A percentile compares a stretch with the other conserved stretches of the same genome.
Conservation (phyloP, 495 filamentous ascomycete species). For the Cercophora newfieldiana region DNA sequence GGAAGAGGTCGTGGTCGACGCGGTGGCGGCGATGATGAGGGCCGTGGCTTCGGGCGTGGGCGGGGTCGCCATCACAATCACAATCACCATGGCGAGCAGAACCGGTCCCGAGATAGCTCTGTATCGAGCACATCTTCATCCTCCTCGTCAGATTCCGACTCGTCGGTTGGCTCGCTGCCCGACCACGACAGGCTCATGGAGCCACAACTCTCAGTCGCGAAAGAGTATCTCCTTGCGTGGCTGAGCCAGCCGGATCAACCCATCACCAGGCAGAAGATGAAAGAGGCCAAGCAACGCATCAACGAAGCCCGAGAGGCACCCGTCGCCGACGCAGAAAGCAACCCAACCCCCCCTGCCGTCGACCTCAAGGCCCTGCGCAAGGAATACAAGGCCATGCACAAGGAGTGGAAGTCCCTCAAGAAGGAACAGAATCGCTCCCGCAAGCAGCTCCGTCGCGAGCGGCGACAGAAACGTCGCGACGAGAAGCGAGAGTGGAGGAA, state of each 20-base stretch:
- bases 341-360: slow-evolving; percentile 2
- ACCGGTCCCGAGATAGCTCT: slow-evolving; percentile 22
- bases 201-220: slow-evolving; percentile 41
- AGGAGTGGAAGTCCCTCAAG: slow-evolving; percentile 44
- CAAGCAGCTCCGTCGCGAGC: slow-evolving; percentile 30
- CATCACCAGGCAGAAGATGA: slow-evolving; percentile 45
- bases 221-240: slow-evolving; percentile 40
- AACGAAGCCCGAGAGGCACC: slow-evolving; percentile 36
- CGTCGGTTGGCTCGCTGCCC: slow-evolving; percentile 47
- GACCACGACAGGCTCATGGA: slow-evolving; percentile 47
- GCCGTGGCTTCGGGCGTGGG: not conserved
- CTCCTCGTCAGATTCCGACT: slow-evolving; percentile 37
- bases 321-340: slow-evolving; percentile 11
- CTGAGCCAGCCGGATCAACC: slow-evolving; percentile 44
- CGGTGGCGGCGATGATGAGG: not conserved
- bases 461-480: slow-evolving; percentile 26
- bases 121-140: not conserved
- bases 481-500: slow-evolving; percentile 34
- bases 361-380: not conserved
- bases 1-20: not conserved
- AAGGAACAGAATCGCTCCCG: slow-evolving; percentile 36
- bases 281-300: slow-evolving; percentile 38
- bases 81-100: not conserved
- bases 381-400: slow-evolving; percentile 31
- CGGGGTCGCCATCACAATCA: slow-evolving; percentile 17